Base-by-base conservation (phyloP, 1,284 basidiomycete species). In the Trichosporon faecale region DNA sequence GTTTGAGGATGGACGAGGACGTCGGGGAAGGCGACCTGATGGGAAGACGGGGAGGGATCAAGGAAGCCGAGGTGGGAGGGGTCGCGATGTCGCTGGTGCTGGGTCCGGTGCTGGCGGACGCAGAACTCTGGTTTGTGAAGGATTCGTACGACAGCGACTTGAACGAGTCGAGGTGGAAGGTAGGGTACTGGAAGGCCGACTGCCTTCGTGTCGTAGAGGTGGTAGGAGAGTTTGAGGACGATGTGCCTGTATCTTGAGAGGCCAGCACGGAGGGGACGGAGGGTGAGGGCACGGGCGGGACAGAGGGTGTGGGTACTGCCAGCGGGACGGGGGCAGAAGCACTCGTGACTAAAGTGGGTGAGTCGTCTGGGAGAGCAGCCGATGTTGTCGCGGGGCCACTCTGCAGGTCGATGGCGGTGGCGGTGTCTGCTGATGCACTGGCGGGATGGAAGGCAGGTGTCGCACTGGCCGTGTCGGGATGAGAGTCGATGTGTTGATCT, bases 301-400 rank as follows among this genome's bases (percentile, higher is more conserved):
- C 33, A 27, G 64, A 60, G 18, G 70, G 37, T 18, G 64, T 40
- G 27, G 66, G 46, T 37, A 25, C 65, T 27, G 46, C 64, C 63
- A 46, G 52, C 52, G 72, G 31, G 65, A 29, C 7, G 33, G 65
- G 44, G 73, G 27, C 14, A 69, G 72, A 27, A 73, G 71, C 5
- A 68, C 65, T 11, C 72, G 66, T 31, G 37, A 63, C 40, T 44
- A 74, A 66, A 44, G 23, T 63, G 66, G 57, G 57, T 61, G 57
- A 61, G 44, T 69, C 66, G 66, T 52, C 46, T 70, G 64, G 35
- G 68, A 65, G 11, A 57, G 68, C 57, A 63, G 66, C 29, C 64
- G 52, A 33, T 74, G 74, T 9, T 76, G 75, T 14, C 35, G 35
- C 35, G 14, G 11, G 35, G 73, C 63, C 12, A 68, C 61, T 46